phyloP scores from a whole-genome alignment of 768 basidiomycete genomes.

The Panaeolus cyanescens region DNA sequence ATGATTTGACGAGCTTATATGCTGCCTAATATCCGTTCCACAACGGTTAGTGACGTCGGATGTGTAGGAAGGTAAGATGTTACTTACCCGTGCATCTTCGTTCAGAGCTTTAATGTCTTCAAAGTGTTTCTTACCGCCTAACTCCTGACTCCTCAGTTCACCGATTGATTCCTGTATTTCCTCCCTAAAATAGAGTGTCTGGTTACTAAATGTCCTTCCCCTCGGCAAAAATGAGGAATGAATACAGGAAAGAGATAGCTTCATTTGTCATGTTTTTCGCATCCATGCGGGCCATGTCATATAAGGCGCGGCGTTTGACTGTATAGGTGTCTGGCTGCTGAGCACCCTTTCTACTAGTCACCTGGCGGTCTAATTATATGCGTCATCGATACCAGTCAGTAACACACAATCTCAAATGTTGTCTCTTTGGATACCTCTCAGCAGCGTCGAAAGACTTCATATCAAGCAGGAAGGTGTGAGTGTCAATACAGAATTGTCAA shows the following conservation, averaged over 20 bases:
- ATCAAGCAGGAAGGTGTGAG: not conserved
- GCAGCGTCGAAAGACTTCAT: not conserved
- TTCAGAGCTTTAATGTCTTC: not conserved
- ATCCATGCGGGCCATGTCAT: not conserved
- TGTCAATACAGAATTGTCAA: not conserved
- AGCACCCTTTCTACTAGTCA: not conserved
- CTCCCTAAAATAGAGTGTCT: not conserved
- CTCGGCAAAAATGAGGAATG: too few relatives aligned
- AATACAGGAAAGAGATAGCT: not conserved
- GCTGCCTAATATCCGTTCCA: too few relatives aligned
- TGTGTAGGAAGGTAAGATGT: too few relatives aligned
- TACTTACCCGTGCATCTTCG: not conserved
- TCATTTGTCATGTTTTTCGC: not conserved
- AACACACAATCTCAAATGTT: not conserved
- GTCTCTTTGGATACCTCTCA: not conserved
- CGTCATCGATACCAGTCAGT: too few relatives aligned
- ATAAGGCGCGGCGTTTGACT: not conserved
- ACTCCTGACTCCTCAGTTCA: not conserved
- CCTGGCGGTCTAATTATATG: not conserved
- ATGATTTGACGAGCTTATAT: too few relatives aligned
- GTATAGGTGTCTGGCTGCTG: not conserved
- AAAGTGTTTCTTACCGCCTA: not conserved
- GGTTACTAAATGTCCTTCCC: too few relatives aligned
- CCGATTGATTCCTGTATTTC: not conserved
- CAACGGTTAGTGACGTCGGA: too few relatives aligned